Evolutionary conservation across 2,329 filamentous ascomycete species (phyloP).

Genomic region (Escovopsis weberi): DNA sequence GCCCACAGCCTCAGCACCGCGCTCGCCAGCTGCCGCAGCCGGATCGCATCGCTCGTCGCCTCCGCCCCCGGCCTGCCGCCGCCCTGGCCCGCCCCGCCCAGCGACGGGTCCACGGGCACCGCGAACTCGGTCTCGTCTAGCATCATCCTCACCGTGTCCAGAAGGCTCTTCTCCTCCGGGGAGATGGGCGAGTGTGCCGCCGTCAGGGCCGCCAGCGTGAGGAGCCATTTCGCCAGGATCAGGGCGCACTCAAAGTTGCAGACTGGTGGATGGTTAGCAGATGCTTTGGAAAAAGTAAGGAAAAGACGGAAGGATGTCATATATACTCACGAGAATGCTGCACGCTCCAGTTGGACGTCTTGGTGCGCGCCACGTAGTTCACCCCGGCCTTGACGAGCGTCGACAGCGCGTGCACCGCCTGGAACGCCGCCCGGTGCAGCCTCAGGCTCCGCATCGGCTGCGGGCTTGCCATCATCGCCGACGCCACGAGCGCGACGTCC

Average conservation of each 20-base stretch:
- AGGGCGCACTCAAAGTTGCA: slow-evolving; percentile 49
- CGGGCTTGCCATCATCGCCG: slow-evolving; percentile 43
- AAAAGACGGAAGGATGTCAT: no score
- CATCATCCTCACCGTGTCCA: slow-evolving; percentile 43
- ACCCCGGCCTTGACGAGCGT: slow-evolving; percentile 51
- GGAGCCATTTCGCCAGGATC: slow-evolving; percentile 44
- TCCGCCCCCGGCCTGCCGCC: slow-evolving; percentile 22
- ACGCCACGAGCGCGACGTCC: slow-evolving; percentile 46
- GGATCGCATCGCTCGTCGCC: slow-evolving; percentile 32
- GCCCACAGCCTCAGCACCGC: slow-evolving; percentile 47
- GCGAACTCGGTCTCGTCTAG: slow-evolving; percentile 49
- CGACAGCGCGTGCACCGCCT: slow-evolving; percentile 53
- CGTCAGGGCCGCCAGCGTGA: slow-evolving; percentile 38
- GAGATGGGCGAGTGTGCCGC: slow-evolving; percentile 35
- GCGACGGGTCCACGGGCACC: slow-evolving; percentile 42
- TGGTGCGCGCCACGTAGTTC: slow-evolving; percentile 46
- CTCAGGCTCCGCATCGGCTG: slow-evolving; percentile 43
- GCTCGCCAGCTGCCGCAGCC: slow-evolving; percentile 39
- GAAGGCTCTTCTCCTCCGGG: slow-evolving; percentile 36
- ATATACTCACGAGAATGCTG: slow-evolving; percentile 40
- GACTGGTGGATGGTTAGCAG: slow-evolving; percentile 17
- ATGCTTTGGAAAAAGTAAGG: background rate
- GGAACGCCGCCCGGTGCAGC: slow-evolving; percentile 49
- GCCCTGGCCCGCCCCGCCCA: slow-evolving; percentile 25
- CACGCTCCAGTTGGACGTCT: slow-evolving; percentile 48